phyloP scores from a whole-genome alignment of 2,329 filamentous ascomycete species.

The Fusarium sp. region DNA sequence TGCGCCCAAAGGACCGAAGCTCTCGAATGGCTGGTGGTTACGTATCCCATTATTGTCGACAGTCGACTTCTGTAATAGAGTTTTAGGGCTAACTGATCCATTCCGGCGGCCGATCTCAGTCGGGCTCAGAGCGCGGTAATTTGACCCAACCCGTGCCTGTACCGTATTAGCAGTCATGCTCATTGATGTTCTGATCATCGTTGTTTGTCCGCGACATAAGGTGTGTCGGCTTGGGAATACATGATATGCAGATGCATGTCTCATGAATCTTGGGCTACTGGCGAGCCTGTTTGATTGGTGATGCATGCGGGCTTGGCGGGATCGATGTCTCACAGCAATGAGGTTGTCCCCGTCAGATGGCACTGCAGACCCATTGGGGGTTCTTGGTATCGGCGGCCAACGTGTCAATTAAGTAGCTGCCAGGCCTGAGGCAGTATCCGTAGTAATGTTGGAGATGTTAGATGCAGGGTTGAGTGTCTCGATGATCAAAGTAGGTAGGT shows the following conservation, averaged over 20 bases:
- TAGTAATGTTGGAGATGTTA: no score
- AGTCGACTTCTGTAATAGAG: background rate
- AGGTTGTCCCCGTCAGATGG: slow-evolving; percentile 7
- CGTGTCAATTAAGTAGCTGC: background rate
- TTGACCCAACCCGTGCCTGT: background rate
- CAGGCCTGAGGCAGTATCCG: no score
- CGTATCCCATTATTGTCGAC: background rate
- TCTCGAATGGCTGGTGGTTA: background rate
- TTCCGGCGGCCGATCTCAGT: background rate
- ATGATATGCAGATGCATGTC: background rate
- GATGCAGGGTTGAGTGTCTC: no score
- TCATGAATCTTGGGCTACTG: background rate
- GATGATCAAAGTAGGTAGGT: no score
- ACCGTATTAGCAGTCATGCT: background rate
- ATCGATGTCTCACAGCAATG: slow-evolving; percentile 23
- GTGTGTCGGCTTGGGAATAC: background rate
- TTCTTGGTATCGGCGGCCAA: background rate
- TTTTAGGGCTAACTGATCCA: background rate
- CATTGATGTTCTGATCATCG: no score
- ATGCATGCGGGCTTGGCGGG: slow-evolving; percentile 5
- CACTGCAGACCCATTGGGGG: slow-evolving; percentile 16
- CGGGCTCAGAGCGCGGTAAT: background rate
- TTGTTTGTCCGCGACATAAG: no score
- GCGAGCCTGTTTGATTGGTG: slow-evolving; percentile 8
- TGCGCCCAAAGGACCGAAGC: background rate